Evolutionary conservation across 768 basidiomycete genomes (phyloP).

Genomic region (Tylopilus rubrobrunneus): DNA sequence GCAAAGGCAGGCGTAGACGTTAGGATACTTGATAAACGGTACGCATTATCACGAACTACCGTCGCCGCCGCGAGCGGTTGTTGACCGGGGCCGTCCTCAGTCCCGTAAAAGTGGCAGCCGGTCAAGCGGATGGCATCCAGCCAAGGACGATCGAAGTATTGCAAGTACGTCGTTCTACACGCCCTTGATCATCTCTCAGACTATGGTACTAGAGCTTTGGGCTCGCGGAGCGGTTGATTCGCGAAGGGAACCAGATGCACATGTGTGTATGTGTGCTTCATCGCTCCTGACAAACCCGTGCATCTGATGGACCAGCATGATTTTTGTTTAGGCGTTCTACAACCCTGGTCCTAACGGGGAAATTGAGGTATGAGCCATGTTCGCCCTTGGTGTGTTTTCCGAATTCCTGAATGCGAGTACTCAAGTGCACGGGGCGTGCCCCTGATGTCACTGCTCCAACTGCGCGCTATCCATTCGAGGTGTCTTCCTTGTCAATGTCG

Average conservation of each 20-base stretch:
- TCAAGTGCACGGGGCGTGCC: slow-evolving; percentile 57
- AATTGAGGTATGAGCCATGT: slow-evolving; percentile 47
- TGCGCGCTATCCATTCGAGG: slow-evolving; percentile 73
- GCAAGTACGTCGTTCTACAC: slow-evolving; percentile 31
- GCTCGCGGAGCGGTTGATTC: slow-evolving; percentile 60
- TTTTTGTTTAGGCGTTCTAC: slow-evolving; percentile 58
- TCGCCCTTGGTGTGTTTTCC: not conserved
- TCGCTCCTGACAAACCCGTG: not conserved
- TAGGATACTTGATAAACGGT: slow-evolving; percentile 48
- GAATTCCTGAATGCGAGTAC: not conserved
- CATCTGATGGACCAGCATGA: not conserved
- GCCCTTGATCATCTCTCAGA: not conserved
- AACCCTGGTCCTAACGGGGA: slow-evolving; percentile 58
- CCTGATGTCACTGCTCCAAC: slow-evolving; percentile 58
- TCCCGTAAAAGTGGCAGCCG: slow-evolving; percentile 39
- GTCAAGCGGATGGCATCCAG: slow-evolving; percentile 56
- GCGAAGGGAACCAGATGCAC: slow-evolving; percentile 31
- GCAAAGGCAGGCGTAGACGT: slow-evolving; percentile 40
- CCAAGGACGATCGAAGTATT: slow-evolving; percentile 53
- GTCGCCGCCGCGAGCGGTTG: not conserved
- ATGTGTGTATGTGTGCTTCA: slow-evolving; percentile 48
- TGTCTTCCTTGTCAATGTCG: slow-evolving; percentile 17
- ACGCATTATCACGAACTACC: not conserved
- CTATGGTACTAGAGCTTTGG: slow-evolving; percentile 62
- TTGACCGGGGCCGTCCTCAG: slow-evolving; percentile 17